A percentile compares a stretch with the other conserved stretches of the same genome.
Conservation (phyloP, 176 grass and related monocot species). For the Saccharum officinarum region DNA sequence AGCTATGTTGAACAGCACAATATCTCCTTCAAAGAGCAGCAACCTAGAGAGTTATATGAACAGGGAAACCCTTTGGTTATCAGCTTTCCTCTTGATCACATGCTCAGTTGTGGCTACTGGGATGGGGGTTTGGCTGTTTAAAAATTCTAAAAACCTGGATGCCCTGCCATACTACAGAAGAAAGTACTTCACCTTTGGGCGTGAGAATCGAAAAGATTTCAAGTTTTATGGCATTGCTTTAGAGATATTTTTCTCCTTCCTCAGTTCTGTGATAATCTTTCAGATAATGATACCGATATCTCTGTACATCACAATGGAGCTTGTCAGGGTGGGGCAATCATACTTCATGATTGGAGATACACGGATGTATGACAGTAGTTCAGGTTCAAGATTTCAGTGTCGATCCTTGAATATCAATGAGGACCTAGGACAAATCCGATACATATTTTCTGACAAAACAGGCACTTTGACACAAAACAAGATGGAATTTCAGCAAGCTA, state of each 20-base stretch:
- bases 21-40: slow-evolving; percentile 96
- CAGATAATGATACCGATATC: slow-evolving; percentile 99
- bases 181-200: slow-evolving; percentile 79
- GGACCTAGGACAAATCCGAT: slow-evolving; percentile 92
- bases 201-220: slow-evolving; percentile 82
- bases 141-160: slow-evolving; percentile 76
- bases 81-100: slow-evolving; percentile 91
- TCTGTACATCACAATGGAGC: slow-evolving; percentile 98
- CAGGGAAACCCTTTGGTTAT: slow-evolving; percentile 99
- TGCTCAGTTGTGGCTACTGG: slow-evolving; percentile 96
- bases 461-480: slow-evolving; percentile 97
- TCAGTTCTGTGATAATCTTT: slow-evolving; percentile 99
- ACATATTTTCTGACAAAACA: slow-evolving; percentile 99
- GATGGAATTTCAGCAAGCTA: slow-evolving; percentile 83
- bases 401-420: slow-evolving; percentile 99
- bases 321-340: slow-evolving; percentile 78
- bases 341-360: slow-evolving; percentile 99
- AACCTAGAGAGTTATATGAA: slow-evolving; percentile 99
- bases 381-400: slow-evolving; percentile 94
- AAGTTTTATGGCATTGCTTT: slow-evolving; percentile 89
- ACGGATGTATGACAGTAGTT: slow-evolving; percentile 85
- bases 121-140: slow-evolving; percentile 94
- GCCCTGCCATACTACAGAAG: slow-evolving; percentile 93
- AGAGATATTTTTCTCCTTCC: slow-evolving; percentile 99
- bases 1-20: slow-evolving; percentile 98